A percentile compares a stretch with the other conserved stretches of the same genome.
These are phyloP conservation scores for Avicennia marina DNA, from an alignment of 257 asterid species.

Conservation along the genomic window DNA sequence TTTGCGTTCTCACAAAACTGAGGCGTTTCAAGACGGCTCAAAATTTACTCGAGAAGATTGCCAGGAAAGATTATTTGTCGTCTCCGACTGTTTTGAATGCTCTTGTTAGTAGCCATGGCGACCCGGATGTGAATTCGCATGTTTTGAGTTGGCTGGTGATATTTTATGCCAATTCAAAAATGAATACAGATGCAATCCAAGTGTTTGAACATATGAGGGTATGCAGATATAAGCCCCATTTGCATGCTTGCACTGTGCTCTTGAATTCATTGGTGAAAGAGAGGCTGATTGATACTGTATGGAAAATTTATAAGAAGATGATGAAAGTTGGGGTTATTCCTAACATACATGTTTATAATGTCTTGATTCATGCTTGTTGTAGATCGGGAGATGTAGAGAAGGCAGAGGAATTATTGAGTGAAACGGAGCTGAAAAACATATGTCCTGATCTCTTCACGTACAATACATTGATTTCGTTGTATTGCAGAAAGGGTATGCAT, in stretches of 20 bases:
- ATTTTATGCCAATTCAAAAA: constrained; percentile 63
- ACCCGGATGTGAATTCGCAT: constrained; percentile 63
- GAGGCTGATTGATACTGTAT: constrained; percentile 53
- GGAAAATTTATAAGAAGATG: constrained; percentile 79
- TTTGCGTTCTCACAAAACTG: constrained; percentile 61
- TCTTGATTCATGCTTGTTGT: constrained; percentile 80
- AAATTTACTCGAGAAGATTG: constrained; percentile 55
- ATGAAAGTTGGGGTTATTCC: constrained; percentile 59
- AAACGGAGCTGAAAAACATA: constrained; percentile 60
- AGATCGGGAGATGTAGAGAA: constrained; percentile 64
- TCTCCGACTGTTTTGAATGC: constrained; percentile 82
- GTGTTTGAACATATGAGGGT: constrained; percentile 87
- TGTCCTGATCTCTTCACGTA: constrained; percentile 75
- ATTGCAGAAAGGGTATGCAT: constrained; percentile 85
- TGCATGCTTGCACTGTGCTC: constrained; percentile 80
- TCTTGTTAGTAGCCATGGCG: constrained; percentile 34
- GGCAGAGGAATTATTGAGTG: constrained; percentile 62
- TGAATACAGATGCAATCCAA: constrained; percentile 64
- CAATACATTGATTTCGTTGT: constrained; percentile 76
- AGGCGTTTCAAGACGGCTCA: constrained; percentile 70
- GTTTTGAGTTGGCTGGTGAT: constrained; percentile 93
- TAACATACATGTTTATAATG: constrained; percentile 70
- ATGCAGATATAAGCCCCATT: constrained; percentile 58
- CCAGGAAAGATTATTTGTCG: constrained; percentile 64
- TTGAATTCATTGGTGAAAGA: constrained; percentile 76